Evolutionary conservation across 345 rosid genomes (phyloP), one percentile per base, ranked within the genome.

Genomic region (Turnera subulata): DNA sequence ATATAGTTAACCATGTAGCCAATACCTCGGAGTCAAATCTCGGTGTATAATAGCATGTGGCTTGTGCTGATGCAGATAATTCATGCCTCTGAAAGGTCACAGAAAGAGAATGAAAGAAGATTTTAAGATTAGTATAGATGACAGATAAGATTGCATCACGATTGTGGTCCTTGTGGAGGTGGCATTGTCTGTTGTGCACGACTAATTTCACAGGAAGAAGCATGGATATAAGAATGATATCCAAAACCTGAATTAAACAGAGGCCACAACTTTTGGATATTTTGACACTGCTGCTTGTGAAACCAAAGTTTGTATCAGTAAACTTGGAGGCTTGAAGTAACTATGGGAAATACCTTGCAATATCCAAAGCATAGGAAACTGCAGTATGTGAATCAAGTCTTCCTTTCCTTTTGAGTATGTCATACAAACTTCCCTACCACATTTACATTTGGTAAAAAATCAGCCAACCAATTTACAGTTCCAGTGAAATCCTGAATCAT

Each of bases 41-140:
- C 82, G 74, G 62, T 80, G 86, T 59, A 84, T 71, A 15, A 76
- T 81, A 42, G 86, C 77, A 61, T 76, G 77, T 6, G 82, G 86
- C 55, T 77, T 84, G 65, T 81, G 89, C 62, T 75, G 80, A 66
- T 78, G 86, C 64, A 84, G 84, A 68, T 84, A 84, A 64, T 84
- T 84, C 89, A 81, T 84, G 52, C 86, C 86, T 64, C 89, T 81
- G 73, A 66, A 78, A 66, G 33, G 35, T 48, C 56, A 10, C 42
- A 64, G 20, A 13, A 18, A 29, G 8, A 19, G 6, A 55, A 39
- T n/a, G n/a, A 55, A 19, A 18, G 23, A 44, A 11, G 35, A 6
- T 45, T 52, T 29, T 4, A 29, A 29, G 35, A 29, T 29, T 29
- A 29, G 35, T 8, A 29, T 4, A n/a, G n/a, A n/a, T n/a, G n/a